Percentiles rank a stretch among this genome's conserved stretches.
Conservation (phyloP, 768 basidiomycete species). For the Boletus edulis region DNA sequence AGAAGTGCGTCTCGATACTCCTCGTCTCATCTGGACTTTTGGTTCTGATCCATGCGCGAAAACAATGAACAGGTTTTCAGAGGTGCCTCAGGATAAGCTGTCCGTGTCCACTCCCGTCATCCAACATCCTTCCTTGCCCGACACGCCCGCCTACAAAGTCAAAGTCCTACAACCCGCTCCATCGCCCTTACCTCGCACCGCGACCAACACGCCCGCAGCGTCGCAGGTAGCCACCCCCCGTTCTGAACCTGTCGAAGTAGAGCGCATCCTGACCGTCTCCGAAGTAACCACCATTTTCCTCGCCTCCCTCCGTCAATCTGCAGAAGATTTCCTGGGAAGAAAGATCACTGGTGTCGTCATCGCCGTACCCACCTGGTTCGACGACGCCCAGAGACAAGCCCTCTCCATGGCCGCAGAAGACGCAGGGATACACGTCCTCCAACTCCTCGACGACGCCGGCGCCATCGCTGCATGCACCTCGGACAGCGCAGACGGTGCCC, state of each 20-base stretch:
- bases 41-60: background rate
- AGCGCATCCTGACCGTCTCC: conserved; percentile 74
- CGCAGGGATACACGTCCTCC: conserved; percentile 81
- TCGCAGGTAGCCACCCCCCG: conserved; percentile 71
- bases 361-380: conserved; percentile 76
- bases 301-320: conserved; percentile 77
- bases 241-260: conserved; percentile 62
- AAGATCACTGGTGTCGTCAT: conserved; percentile 80
- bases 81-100: conserved; percentile 54
- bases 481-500: conserved; percentile 38
- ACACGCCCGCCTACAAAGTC: conserved; percentile 83
- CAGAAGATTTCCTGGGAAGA: conserved; percentile 87
- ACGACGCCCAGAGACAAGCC: conserved; percentile 62
- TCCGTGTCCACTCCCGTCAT: conserved; percentile 68
- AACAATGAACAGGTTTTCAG: conserved; percentile 58
- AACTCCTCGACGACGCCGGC: conserved; percentile 84
- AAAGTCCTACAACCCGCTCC: conserved; percentile 79
- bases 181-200: conserved; percentile 56
- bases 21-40: too few species aligned
- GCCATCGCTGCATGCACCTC: conserved; percentile 63
- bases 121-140: conserved; percentile 67
- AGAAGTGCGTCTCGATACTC: conserved; percentile 72
- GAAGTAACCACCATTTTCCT: conserved; percentile 89
- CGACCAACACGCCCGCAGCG: conserved; percentile 58
- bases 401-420: conserved; percentile 71